These are phyloP conservation scores for Helminthosporium solani DNA, from an alignment of 2,329 filamentous ascomycete genomes.

Conservation along the genomic window DNA sequence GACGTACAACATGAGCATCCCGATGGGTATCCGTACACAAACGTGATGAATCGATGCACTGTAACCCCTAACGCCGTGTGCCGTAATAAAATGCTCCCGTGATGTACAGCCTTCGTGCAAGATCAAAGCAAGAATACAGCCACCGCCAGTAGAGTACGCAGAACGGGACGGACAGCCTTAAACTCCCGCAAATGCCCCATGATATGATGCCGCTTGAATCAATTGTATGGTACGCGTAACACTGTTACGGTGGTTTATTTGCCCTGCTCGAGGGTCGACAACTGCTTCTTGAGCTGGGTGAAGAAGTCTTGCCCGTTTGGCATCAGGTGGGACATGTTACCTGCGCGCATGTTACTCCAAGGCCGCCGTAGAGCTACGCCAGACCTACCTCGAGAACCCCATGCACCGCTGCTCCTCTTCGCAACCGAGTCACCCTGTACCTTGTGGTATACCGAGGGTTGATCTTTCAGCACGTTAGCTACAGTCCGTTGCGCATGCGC, in stretches of 20 bases:
- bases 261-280: constrained; percentile 42
- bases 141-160: constrained; percentile 7
- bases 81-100: constrained; percentile 18
- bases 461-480: constrained; percentile 28
- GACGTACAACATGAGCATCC: constrained; percentile 11
- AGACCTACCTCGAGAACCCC: constrained; percentile 42
- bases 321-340: constrained; percentile 44
- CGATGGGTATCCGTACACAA: constrained; percentile 30
- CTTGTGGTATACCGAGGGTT: constrained; percentile 40
- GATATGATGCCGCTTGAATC: constrained; percentile 36
- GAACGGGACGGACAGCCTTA: constrained; percentile 19
- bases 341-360: constrained; percentile 23
- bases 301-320: constrained; percentile 49
- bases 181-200: constrained; percentile 38
- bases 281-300: constrained; percentile 48
- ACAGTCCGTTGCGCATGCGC: neutral
- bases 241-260: constrained; percentile 37
- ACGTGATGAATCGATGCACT: constrained; percentile 4
- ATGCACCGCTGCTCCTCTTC: constrained; percentile 41
- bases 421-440: constrained; percentile 43
- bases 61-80: constrained; percentile 30
- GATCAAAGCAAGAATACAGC: constrained; percentile 11
- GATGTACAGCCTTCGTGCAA: constrained; percentile 18
- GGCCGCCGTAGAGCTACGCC: neutral
- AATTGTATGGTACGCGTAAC: constrained; percentile 18